Evolutionary conservation across 2,329 filamentous ascomycete genomes (phyloP).

Genomic region (Aspergillus sp.): DNA sequence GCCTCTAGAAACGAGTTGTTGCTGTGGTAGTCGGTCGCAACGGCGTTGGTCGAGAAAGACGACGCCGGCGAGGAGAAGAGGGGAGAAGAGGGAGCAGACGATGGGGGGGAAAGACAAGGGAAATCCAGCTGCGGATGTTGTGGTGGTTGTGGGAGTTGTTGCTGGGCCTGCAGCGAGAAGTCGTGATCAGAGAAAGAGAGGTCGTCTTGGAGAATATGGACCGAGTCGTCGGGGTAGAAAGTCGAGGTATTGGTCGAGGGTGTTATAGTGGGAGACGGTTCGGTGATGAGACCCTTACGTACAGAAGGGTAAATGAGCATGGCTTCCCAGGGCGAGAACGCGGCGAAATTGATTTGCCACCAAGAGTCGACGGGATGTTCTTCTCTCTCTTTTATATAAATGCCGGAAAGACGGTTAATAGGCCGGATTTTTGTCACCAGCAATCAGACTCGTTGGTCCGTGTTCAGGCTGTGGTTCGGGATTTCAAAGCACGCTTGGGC

Average conservation of each 20-base stretch:
- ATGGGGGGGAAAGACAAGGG: constrained; percentile 23
- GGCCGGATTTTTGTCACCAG: not conserved
- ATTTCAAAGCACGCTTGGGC: not conserved
- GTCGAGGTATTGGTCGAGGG: constrained; percentile 3
- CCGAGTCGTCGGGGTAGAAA: constrained; percentile 22
- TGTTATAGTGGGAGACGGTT: constrained; percentile 18
- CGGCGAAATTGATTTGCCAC: constrained; percentile 18
- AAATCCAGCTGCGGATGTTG: no score
- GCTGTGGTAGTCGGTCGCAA: constrained; percentile 17
- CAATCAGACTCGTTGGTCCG: constrained; percentile 14
- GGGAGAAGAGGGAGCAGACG: constrained; percentile 29
- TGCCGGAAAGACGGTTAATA: no score
- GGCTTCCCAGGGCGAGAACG: constrained; percentile 4
- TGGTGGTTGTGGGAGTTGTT: constrained; percentile 18
- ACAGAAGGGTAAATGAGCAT: constrained; percentile 32
- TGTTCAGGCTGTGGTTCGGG: no score
- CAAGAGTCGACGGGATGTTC: not conserved
- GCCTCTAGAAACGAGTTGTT: constrained; percentile 26
- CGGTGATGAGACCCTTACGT: constrained; percentile 38
- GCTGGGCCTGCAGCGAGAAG: constrained; percentile 15
- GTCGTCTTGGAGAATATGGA: constrained; percentile 32
- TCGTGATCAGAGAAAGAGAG: constrained; percentile 27
- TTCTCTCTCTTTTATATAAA: no score
- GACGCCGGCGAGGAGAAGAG: constrained; percentile 22
- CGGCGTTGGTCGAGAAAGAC: constrained; percentile 19